phyloP scores from a whole-genome alignment of 768 basidiomycete genomes.

The Agrocybe praecox region DNA sequence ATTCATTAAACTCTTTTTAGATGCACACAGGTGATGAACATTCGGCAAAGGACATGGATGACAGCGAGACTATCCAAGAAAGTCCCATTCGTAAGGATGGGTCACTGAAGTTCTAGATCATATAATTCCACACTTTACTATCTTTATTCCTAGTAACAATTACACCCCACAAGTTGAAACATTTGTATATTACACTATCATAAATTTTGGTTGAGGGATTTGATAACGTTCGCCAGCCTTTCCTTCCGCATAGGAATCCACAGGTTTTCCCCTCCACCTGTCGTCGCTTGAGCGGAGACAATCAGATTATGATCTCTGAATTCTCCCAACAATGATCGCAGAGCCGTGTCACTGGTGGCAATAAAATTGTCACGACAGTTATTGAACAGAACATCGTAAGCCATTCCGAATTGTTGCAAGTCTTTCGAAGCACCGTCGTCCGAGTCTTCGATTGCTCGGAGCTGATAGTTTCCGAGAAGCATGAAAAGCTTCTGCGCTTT shows the following conservation, averaged over 20 bases:
- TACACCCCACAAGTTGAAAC: background rate
- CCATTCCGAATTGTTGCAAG: slow-evolving; percentile 56
- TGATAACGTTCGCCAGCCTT: slow-evolving; percentile 54
- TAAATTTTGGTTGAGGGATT: slow-evolving; percentile 8
- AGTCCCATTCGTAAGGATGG: background rate
- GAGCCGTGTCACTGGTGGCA: slow-evolving; percentile 84
- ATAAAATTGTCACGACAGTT: slow-evolving; percentile 82
- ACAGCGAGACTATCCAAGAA: background rate
- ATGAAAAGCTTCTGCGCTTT: slow-evolving; percentile 85
- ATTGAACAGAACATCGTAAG: slow-evolving; percentile 71
- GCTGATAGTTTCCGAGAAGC: slow-evolving; percentile 68
- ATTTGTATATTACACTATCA: background rate
- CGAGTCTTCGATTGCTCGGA: slow-evolving; percentile 57
- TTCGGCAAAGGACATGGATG: background rate
- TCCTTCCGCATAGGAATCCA: slow-evolving; percentile 91
- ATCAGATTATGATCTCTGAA: slow-evolving; percentile 91
- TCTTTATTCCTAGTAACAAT: background rate
- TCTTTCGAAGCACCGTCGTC: slow-evolving; percentile 34
- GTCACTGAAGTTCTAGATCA: slow-evolving; percentile 1
- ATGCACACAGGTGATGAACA: background rate
- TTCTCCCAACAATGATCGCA: slow-evolving; percentile 83
- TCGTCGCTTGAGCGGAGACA: slow-evolving; percentile 46
- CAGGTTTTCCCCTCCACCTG: slow-evolving; percentile 60
- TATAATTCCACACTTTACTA: background rate
- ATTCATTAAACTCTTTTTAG: background rate